Conservation (phyloP, 1,139 yeast species). For the Candida tunisiensis region DNA sequence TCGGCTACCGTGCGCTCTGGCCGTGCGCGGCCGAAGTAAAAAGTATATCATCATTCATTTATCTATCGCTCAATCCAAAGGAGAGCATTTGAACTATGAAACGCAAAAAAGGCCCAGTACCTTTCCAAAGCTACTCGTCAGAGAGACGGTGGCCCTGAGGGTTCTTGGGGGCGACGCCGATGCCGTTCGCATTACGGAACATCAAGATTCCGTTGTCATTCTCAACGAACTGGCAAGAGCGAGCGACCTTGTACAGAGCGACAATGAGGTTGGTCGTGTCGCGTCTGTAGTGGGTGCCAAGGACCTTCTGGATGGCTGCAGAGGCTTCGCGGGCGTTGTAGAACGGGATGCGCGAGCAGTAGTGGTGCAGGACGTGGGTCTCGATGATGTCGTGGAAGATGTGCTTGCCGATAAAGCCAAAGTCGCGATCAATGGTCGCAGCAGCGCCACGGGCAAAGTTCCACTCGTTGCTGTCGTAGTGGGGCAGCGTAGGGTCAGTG, state of each 20-base stretch:
- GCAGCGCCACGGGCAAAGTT: conserved; percentile 83
- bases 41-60: too few species aligned
- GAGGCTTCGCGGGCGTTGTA: conserved; percentile 74
- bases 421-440: conserved; percentile 71
- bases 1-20: too few species aligned
- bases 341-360: conserved; percentile 71
- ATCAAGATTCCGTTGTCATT: conserved; percentile 63
- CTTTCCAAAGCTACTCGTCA: too few species aligned
- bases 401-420: conserved; percentile 66
- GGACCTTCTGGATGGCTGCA: conserved; percentile 59
- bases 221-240: conserved; percentile 72
- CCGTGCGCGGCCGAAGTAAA: too few species aligned
- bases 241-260: conserved; percentile 51
- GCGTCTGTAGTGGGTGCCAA: conserved; percentile 64
- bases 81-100: too few species aligned
- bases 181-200: conserved; percentile 56
- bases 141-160: too few species aligned
- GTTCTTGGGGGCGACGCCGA: conserved; percentile 29
- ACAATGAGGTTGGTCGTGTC: conserved; percentile 58
- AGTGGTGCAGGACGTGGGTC: conserved; percentile 81
- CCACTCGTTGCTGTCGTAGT: conserved; percentile 62
- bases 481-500: conserved; percentile 68
- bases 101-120: too few species aligned
- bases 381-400: conserved; percentile 81
- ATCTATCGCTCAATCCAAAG: too few species aligned